phyloP scores from a whole-genome alignment of 257 asterid species.

The Solanum virginianum region DNA sequence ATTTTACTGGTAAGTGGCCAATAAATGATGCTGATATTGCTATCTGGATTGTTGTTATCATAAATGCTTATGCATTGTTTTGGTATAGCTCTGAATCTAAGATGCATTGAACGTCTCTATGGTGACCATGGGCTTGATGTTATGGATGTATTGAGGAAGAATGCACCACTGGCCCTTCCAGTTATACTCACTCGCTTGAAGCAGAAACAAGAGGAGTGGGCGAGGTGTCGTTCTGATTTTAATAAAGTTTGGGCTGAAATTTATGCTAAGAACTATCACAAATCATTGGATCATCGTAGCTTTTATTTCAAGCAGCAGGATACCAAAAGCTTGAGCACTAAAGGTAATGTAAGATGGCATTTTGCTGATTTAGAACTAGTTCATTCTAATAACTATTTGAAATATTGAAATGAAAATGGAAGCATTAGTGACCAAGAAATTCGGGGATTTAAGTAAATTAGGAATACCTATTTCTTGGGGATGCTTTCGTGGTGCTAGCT shows the following conservation, averaged over 20 bases:
- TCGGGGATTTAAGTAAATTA: background rate
- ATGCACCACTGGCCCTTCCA: slow-evolving; percentile 72
- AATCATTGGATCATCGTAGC: slow-evolving; percentile 96
- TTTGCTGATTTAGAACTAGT: slow-evolving; percentile 9
- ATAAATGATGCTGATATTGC: slow-evolving; percentile 10
- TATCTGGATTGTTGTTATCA: background rate
- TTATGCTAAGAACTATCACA: slow-evolving; percentile 81
- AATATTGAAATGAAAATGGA: background rate
- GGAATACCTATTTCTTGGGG: background rate
- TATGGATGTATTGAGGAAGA: slow-evolving; percentile 78
- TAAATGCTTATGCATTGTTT: slow-evolving; percentile 9
- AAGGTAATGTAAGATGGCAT: slow-evolving; percentile 48
- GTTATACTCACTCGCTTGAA: slow-evolving; percentile 83
- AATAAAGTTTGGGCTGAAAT: slow-evolving; percentile 97
- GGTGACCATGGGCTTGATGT: slow-evolving; percentile 99
- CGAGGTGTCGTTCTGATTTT: slow-evolving; percentile 81
- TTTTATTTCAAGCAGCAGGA: slow-evolving; percentile 97
- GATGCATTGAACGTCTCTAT: slow-evolving; percentile 95
- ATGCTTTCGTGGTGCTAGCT: background rate
- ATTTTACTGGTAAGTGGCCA: slow-evolving; percentile 52
- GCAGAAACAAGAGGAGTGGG: slow-evolving; percentile 98
- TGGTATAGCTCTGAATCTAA: slow-evolving; percentile 55
- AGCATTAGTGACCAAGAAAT: background rate
- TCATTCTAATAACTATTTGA: background rate
- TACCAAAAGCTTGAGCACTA: slow-evolving; percentile 75